Base-by-base conservation (phyloP, 1,139 yeast genomes). In the Magnusiomyces suaveolens region DNA sequence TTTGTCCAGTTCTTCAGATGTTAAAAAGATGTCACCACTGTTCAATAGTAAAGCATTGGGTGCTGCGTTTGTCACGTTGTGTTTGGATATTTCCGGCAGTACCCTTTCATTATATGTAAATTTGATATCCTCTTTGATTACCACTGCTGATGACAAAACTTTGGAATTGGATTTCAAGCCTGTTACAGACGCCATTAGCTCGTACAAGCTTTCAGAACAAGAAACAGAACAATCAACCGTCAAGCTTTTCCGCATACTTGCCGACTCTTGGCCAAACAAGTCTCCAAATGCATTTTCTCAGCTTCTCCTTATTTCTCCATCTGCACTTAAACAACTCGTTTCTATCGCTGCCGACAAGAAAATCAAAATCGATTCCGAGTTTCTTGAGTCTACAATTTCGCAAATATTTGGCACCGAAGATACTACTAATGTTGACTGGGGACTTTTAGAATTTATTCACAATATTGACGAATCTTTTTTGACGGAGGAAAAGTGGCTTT, bases 391-490 rank as follows among this genome's bases (percentile, higher is more conserved):
- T 2, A 49, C 46, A 10, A 26, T 49, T 25, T 49, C 51, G n/a
- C 51, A 49, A 20, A 49, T 49, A 14, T 49, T 49, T 49, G 16
- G 8, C 20, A 32, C 26, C n/a, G 36, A 46, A n/a, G 48, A 36
- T 10, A 23, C 43, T 12, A 43, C 43, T 18, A n/a, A 25, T 16
- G 39, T 56, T 44, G 55, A 54, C 29, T 56, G 58, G 58, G 55
- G 48, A 21, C 50, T 56, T 32, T 50, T 56, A 36, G 51, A 47
- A 25, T 52, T 46, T 21, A 54, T 53, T 21, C 47, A 54, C 32
- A 54, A 54, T n/a, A 43, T 56, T 20, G 55, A 56, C 12, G 51
- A 56, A 2, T 29, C 54, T 12, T 51, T 54, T 33, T 29, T 56
- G 20, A 56, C 56, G 2, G 51, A 54, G 14, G 48, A 44, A 2